Percentiles rank a stretch among this genome's conserved stretches.
phyloP scores from a whole-genome alignment of 805 yeast species.

The Blastobotrys parvus region DNA sequence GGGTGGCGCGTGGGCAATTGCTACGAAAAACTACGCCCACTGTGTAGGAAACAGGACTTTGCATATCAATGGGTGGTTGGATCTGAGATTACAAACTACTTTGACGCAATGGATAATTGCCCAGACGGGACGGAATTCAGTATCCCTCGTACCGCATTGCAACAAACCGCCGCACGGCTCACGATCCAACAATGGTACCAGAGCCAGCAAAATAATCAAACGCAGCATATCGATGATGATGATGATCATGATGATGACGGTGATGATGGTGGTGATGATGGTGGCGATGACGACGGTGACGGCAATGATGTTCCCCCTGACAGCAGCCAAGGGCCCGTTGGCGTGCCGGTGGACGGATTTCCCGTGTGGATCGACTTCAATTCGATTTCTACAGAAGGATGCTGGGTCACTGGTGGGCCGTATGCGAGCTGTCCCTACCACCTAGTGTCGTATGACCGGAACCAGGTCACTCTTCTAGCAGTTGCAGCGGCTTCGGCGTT shows the following conservation, averaged over 20 bases:
- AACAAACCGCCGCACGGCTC: slow-evolving; percentile 29
- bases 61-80: slow-evolving; percentile 34
- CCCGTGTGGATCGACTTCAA: slow-evolving; percentile 77
- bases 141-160: slow-evolving; percentile 44
- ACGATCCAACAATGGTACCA: background rate
- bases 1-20: slow-evolving; percentile 71
- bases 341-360: slow-evolving; percentile 18
- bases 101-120: slow-evolving; percentile 29
- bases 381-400: slow-evolving; percentile 59
- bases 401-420: slow-evolving; percentile 85
- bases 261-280: background rate
- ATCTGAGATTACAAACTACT: slow-evolving; percentile 26
- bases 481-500: slow-evolving; percentile 58
- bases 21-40: slow-evolving; percentile 40
- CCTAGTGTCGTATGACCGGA: slow-evolving; percentile 42
- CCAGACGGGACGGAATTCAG: slow-evolving; percentile 31
- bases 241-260: background rate
- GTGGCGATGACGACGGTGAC: background rate
- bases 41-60: slow-evolving; percentile 43
- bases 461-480: slow-evolving; percentile 54
- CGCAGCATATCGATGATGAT: background rate
- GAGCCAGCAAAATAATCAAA: background rate
- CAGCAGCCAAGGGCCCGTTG: slow-evolving; percentile 1
- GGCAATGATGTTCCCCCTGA: background rate
- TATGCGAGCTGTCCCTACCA: slow-evolving; percentile 73